Evolutionary conservation across 306 rosid genomes (phyloP), one percentile per base, ranked within the genome.

Genomic region (Gastrolobium bilobum): DNA sequence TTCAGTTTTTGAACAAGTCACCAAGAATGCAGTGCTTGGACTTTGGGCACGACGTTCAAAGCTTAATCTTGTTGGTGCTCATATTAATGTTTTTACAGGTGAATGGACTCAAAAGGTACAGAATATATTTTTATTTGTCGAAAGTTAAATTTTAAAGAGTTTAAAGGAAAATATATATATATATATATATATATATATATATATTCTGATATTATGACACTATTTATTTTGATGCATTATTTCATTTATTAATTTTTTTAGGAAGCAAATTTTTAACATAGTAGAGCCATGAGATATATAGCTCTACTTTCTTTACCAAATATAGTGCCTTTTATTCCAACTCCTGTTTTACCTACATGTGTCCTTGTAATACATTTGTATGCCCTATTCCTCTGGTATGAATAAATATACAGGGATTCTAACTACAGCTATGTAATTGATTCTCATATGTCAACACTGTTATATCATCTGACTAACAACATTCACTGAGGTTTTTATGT

Each of bases 101-200:
- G 98, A 95, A 91, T 95, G 98, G 98, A 95, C 99, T 73, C 99
- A 95, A 78, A 95, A 95, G 99, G 99, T 95, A 92, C 73, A 80
- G 9, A 31, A 37, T 59, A 85, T 68, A 73, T 77, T 77, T 78
- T 78, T 51, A 68, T 78, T 48, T 82, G 14, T 61, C 59, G 52
- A 60, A 71, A 77, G 72, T 61, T 61, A 13, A 51, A 79, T 53
- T 1, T 7, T 3, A 60, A 39, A 75, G 35, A 6, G 20, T 51
- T 60, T 6, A 15, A 60, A 58, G 73, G 33, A 66, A 64, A 7
- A 35, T 34, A 47, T 61, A 34, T 47, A 9, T 62, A 20, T 20
- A 20, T 20, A 20, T 20, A 20, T 20, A 20, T 20, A 1, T 29
- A 15, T 20, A 20, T 20, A 20, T 20, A 20, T 20, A 20, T 20